Evolutionary conservation across 2,329 filamentous ascomycete species (phyloP).

Genomic region (Zymoseptoria ardabiliae): DNA sequence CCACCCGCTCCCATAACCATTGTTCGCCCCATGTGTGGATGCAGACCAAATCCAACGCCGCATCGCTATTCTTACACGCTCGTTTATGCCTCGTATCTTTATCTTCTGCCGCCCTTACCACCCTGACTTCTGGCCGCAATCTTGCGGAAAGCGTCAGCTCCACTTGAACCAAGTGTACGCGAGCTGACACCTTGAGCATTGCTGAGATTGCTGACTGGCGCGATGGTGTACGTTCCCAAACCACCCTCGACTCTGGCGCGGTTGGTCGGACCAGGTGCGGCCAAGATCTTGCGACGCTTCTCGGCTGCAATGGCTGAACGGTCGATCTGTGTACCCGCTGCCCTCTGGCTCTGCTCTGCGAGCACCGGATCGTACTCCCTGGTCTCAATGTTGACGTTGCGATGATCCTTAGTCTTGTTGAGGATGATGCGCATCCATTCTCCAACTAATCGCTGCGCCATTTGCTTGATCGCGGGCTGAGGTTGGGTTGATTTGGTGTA

Average conservation of each 20-base stretch:
- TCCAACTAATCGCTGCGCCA: constrained; percentile 83
- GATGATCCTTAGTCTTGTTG: constrained; percentile 79
- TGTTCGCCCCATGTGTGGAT: neutral
- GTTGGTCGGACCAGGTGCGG: constrained; percentile 47
- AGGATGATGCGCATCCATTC: constrained; percentile 96
- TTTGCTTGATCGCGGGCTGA: constrained; percentile 81
- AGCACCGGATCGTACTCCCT: constrained; percentile 53
- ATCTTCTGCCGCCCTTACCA: constrained; percentile 2
- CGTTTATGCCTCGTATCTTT: neutral
- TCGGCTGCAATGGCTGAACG: constrained; percentile 39
- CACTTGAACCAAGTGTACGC: constrained; percentile 22
- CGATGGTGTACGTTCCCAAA: constrained; percentile 55
- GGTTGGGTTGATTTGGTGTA: constrained; percentile 93
- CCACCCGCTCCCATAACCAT: neutral
- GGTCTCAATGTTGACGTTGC: constrained; percentile 65
- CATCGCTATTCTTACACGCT: neutral
- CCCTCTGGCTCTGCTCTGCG: constrained; percentile 14
- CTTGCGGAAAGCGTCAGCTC: constrained; percentile 31
- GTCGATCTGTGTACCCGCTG: constrained; percentile 29
- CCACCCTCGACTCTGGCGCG: constrained; percentile 53
- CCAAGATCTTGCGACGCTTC: constrained; percentile 46
- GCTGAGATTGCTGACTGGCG: constrained; percentile 49
- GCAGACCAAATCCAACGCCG: neutral
- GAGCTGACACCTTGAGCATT: constrained; percentile 23
- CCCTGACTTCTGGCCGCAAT: constrained; percentile 17